Evolutionary conservation across 495 filamentous ascomycete genomes (phyloP), one percentile per base, ranked within the genome.

Genomic region (Rusavskia elegans): DNA sequence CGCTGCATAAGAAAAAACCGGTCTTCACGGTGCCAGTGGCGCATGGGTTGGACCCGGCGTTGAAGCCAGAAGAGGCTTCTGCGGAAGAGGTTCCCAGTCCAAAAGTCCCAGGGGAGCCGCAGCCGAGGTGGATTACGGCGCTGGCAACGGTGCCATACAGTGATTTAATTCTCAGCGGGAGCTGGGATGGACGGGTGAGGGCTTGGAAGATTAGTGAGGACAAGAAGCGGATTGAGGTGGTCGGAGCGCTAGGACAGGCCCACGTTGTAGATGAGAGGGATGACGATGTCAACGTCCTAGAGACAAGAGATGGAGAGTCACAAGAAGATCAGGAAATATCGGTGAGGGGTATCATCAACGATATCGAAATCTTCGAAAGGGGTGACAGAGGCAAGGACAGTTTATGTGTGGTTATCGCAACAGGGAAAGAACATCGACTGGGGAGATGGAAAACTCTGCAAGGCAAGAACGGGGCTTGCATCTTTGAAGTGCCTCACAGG

Each of bases 1-100:
- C 77, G 39, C 68, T 89, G 36, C 81, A 92, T 60, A 94, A 92
- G 67, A 98, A 98, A 75, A 98, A 98, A 64, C 82, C 93, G 0
- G 66, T 97, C n/a, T 81, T 82, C 68, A 84, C 82, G 3, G 63
- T 92, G 16, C 74, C 80, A 1, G 71, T 86, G 45, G 87, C 92
- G 5, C 92, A 98, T 65, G 92, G 92, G 25, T 66, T 89, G 30
- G 85, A 92, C 48, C 71, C 69, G 17, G 76, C 84, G 0, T 67
- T 90, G 29, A 61, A 63, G 13, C 71, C 77, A 0, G 73, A 80
- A 13, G 77, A 89, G 55, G 72, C 80, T 8, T 87, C 80, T 0
- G 84, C 87, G 9, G 77, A 80, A 6, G 67, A 79, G 48, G 48
- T 50, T 20, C 67, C 68, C 11, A 68, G 66, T n/a, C 67, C 70